Base-by-base conservation (phyloP, 2,329 filamentous ascomycete genomes). In the Fusarium nygamai region DNA sequence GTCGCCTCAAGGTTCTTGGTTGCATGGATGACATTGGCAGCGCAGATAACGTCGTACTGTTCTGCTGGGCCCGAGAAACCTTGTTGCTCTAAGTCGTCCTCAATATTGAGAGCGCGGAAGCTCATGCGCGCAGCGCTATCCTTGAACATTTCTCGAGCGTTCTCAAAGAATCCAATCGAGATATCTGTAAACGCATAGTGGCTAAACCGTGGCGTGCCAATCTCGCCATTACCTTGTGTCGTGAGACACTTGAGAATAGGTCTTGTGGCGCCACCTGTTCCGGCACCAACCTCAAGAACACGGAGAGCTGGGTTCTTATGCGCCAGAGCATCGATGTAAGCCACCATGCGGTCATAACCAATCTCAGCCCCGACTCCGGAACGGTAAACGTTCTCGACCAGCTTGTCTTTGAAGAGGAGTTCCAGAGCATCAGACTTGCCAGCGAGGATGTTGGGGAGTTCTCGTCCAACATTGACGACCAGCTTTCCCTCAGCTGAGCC, bases 391-490 rank as follows among this genome's bases (percentile, higher is more conserved):
- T 62, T 62, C n/a, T 62, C 59, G 8, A 62, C 59, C 8, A 62
- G 38, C n/a, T 56, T 62, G 13, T 62, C 59, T 22, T 56, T 56
- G 59, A 62, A 62, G 31, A 62, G 59, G 33, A 62, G 59, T n/a
- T 62, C 59, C 9, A 62, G 12, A 16, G 59, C 59, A 17, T 62
- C 59, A 36, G 59, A 56, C 20, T 62, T 31, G 20, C 59, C 59
- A 22, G 59, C 59, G 1, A 62, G 47, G 8, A 62, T 62, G 3
- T 20, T 24, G 12, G 59, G 59, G 16, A 56, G 59, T 8, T 62
- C 59, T 9, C 59, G 38, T 31, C 59, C 59, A 19, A 62, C 59
- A 38, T 62, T 44, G 38, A 62, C 59, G n/a, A 62, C 59, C 8
- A 62, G 31, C n/a, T 46, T 62, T 29, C 59, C 59, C 36, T 62